phyloP scores from a whole-genome alignment of 495 filamentous ascomycete genomes.

The Podospora australis region DNA sequence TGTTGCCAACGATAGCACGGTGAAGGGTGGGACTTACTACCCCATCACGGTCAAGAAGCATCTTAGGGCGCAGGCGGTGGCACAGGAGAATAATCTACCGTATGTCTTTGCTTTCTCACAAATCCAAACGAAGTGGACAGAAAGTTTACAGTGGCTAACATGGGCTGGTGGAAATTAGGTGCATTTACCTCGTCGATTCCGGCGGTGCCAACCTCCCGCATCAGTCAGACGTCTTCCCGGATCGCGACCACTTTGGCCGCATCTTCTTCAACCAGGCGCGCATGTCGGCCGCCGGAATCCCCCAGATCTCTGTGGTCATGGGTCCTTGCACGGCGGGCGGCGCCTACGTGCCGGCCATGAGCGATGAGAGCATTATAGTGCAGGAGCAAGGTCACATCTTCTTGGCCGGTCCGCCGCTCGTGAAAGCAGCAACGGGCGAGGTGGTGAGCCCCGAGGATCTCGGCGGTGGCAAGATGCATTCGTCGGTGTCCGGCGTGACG shows the following conservation, averaged over 20 bases:
- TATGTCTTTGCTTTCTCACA: slow-evolving; percentile 24
- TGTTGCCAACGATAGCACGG: slow-evolving; percentile 94
- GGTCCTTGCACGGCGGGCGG: slow-evolving; percentile 95
- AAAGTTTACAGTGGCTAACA: slow-evolving; percentile 8
- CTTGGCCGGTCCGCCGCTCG: slow-evolving; percentile 87
- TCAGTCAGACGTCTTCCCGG: slow-evolving; percentile 94
- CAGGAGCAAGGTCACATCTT: slow-evolving; percentile 94
- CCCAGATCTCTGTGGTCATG: slow-evolving; percentile 95
- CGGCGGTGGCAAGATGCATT: slow-evolving; percentile 88
- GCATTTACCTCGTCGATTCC: slow-evolving; percentile 94
- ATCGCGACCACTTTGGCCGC: slow-evolving; percentile 89
- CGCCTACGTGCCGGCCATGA: slow-evolving; percentile 95
- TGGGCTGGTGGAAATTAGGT: slow-evolving; percentile 33
- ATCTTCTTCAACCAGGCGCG: slow-evolving; percentile 99
- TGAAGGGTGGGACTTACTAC: slow-evolving; percentile 98
- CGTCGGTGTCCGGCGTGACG: slow-evolving; percentile 85
- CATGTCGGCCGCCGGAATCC: slow-evolving; percentile 78
- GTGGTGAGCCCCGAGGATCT: slow-evolving; percentile 88
- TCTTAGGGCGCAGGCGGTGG: slow-evolving; percentile 84
- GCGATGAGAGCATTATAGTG: slow-evolving; percentile 95
- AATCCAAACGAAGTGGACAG: not conserved
- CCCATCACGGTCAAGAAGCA: slow-evolving; percentile 99
- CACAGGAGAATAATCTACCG: slow-evolving; percentile 72
- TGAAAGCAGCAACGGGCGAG: slow-evolving; percentile 95
- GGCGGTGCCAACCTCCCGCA: slow-evolving; percentile 94